These are phyloP conservation scores for Calonectria montana DNA, from an alignment of 2,329 filamentous ascomycete genomes.

Conservation along the genomic window DNA sequence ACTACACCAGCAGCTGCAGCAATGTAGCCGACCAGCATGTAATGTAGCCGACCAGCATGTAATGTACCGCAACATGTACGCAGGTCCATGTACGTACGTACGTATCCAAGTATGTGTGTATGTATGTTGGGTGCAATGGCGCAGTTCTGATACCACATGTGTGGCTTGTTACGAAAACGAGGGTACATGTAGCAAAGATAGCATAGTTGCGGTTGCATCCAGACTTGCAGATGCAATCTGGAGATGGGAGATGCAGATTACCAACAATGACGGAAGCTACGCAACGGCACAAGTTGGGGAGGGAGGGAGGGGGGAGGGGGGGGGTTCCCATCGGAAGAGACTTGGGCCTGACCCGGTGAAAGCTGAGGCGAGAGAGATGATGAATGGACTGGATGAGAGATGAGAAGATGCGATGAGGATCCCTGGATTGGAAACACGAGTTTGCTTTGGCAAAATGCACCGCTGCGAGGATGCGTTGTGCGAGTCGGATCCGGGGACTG, in stretches of 20 bases:
- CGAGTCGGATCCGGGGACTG: slow-evolving; percentile 15
- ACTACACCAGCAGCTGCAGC: no score
- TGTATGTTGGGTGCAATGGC: neutral
- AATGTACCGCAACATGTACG: neutral
- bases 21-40: neutral
- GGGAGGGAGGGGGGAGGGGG: neutral
- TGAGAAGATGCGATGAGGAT: no score
- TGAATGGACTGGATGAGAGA: neutral
- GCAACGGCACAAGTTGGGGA: neutral
- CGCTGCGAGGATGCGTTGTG: slow-evolving; percentile 23
- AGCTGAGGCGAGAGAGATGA: neutral
- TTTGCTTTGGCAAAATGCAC: neutral
- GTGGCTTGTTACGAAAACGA: neutral
- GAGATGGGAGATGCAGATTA: neutral
- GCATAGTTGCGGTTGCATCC: neutral
- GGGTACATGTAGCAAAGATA: slow-evolving; percentile 3
- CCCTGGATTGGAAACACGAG: slow-evolving; percentile 4
- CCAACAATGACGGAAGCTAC: neutral
- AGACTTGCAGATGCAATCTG: neutral
- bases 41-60: neutral
- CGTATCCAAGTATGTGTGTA: neutral
- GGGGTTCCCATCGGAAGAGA: neutral
- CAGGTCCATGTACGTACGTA: neutral
- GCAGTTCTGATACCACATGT: neutral
- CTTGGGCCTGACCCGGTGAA: neutral